Evolutionary conservation across 1,139 yeast species (phyloP).

Genomic region (Yamadazyma jaroonii): DNA sequence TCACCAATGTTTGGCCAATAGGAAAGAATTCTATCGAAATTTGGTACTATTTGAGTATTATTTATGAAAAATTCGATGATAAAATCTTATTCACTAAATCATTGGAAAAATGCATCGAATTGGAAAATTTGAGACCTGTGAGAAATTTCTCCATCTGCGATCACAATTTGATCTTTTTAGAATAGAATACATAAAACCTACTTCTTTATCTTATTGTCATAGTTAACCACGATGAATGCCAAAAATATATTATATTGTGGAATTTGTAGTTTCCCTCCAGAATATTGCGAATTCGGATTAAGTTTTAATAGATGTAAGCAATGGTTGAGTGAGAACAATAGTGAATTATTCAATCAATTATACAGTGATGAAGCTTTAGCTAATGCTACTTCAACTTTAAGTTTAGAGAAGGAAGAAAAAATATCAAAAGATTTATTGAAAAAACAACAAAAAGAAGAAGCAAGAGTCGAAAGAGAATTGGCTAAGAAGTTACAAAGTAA

Average conservation of each 20-base stretch:
- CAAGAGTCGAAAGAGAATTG: conserved; percentile 80
- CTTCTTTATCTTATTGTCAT: too few species aligned
- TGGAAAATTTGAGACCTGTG: conserved; percentile 68
- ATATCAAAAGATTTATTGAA: conserved; percentile 79
- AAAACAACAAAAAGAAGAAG: conserved; percentile 86
- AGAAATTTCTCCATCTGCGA: conserved; percentile 29
- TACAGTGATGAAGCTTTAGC: conserved; percentile 60
- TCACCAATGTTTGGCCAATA: conserved; percentile 41
- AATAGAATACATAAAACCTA: background rate
- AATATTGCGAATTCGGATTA: conserved; percentile 91
- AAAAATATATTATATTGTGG: conserved; percentile 68
- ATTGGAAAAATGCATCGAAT: conserved; percentile 64
- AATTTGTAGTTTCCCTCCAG: conserved; percentile 85
- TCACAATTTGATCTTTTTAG: conserved; percentile 10
- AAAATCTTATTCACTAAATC: conserved; percentile 48
- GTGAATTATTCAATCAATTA: conserved; percentile 54
- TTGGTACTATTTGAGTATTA: conserved; percentile 67
- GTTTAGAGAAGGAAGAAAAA: conserved; percentile 77
- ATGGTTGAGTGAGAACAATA: conserved; percentile 67
- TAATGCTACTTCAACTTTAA: conserved; percentile 51
- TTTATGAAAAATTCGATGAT: conserved; percentile 65
- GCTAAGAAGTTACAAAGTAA: conserved; percentile 77
- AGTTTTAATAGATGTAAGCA: conserved; percentile 77
- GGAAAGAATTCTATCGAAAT: conserved; percentile 66
- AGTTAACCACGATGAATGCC: conserved; percentile 37